Evolutionary conservation across 1,139 yeast genomes (phyloP), one percentile per base, ranked within the genome.

Genomic region (Pneumocystis canis): DNA sequence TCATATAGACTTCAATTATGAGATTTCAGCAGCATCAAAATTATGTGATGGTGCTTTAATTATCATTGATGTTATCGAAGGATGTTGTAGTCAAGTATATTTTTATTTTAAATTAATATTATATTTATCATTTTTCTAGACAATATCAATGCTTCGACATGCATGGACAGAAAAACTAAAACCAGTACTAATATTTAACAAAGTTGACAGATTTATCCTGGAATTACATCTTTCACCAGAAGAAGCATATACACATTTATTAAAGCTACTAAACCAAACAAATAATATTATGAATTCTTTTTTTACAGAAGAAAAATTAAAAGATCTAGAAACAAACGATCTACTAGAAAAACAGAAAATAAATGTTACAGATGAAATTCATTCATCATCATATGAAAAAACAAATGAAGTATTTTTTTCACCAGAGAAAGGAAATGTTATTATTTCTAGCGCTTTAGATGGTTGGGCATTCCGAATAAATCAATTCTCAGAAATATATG

Each of bases 391-490:
- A 70, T 79, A 84, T 14, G 97, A 89, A 69, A 80, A 80, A 67
- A 87, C 84, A 68, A 97, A 92, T 72, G 83, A 85, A 60, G 94
- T 92, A 56, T 94, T 94, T 71, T 94, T 94, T 68, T 81, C 89
- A 11, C 98, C 99, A 0, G 89, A 87, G 63, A 81, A 82, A 70
- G 89, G 90, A 72, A 94, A 94, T 71, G 97, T 94, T 5, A 84
- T 94, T 1, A 92, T 94, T 76, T 90, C 96, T 0, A 85, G 95
- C 57, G 98, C 98, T 0, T 78, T 87, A 31, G 98, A 92, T 74
- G 97, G 97, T 3, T 94, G 98, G 98, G 98, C 97, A 0, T 94
- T 94, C 73, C 87, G 89, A 61, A 78, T 94, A 54, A 83, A 87
- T 65, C 96, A 94, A 65, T 87, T 92, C 75, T 88, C 97, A 5